A percentile compares a stretch with the other conserved stretches of the same genome.
Evolutionary conservation across 805 yeast species (phyloP).

Genomic region (Spathaspora gorwiae): DNA sequence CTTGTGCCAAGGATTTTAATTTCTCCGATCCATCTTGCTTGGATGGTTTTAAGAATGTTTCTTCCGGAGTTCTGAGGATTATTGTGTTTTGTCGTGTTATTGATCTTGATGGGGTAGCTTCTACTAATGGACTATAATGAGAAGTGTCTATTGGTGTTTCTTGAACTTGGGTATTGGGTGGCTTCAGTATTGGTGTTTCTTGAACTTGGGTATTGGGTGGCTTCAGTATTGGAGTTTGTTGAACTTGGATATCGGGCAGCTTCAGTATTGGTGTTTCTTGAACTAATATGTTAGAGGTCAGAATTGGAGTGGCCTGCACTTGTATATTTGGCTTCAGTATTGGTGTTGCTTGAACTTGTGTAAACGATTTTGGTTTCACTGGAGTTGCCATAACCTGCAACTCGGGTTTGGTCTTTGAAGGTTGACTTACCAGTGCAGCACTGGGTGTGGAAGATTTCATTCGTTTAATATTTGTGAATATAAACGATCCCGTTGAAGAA

Average conservation of each 20-base stretch:
- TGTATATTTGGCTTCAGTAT: constrained; percentile 9
- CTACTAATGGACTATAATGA: neutral
- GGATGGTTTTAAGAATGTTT: neutral
- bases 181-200: neutral
- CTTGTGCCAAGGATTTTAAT: neutral
- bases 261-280: neutral
- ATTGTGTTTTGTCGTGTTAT: neutral
- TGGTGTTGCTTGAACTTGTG: constrained; percentile 30
- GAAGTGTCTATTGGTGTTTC: neutral
- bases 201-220: neutral
- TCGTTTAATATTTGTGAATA: constrained; percentile 25
- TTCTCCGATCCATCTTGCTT: neutral
- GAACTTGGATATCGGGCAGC: neutral
- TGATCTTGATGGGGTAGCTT: neutral
- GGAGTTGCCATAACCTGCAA: constrained; percentile 23
- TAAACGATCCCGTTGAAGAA: constrained; percentile 13
- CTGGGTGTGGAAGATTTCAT: constrained; percentile 6
- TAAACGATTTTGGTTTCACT: constrained; percentile 12
- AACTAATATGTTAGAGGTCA: neutral
- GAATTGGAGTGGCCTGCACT: constrained; percentile 26
- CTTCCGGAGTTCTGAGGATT: neutral
- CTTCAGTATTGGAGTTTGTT: neutral
- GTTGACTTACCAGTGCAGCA: constrained; percentile 7
- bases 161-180: neutral
- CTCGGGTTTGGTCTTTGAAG: neutral